Percentiles rank a stretch among this genome's conserved stretches.
phyloP scores from a whole-genome alignment of 495 filamentous ascomycete species.

The Pseudevernia furfuracea region DNA sequence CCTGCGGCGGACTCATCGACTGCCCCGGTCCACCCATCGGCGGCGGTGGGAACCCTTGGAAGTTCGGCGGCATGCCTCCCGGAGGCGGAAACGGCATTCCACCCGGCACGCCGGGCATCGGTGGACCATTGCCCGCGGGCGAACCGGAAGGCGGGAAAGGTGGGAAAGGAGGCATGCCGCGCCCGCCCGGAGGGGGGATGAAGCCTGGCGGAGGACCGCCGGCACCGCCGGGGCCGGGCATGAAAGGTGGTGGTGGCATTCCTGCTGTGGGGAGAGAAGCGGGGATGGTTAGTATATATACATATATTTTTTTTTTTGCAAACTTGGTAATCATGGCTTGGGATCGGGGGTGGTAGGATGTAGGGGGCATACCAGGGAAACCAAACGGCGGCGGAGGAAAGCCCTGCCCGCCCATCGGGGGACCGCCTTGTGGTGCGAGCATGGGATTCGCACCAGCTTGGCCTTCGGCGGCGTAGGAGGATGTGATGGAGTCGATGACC shows the following conservation, averaged over 20 bases:
- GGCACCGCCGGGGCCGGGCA: slow-evolving; percentile 36
- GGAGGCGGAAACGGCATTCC: slow-evolving; percentile 60
- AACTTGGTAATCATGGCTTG: too few relatives aligned
- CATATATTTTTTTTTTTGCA: too few relatives aligned
- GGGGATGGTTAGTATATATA: too few relatives aligned
- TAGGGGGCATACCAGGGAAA: slow-evolving; percentile 45
- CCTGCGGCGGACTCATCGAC: slow-evolving; percentile 28
- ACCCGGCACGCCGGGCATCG: slow-evolving; percentile 30
- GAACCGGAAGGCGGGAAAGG: slow-evolving; percentile 39
- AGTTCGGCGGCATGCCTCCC: slow-evolving; percentile 50
- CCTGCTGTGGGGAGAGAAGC: slow-evolving; percentile 34
- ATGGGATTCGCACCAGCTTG: slow-evolving; percentile 78
- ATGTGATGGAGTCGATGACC: slow-evolving; percentile 95
- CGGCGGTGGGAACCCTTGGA: slow-evolving; percentile 37
- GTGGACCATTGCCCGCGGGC: slow-evolving; percentile 30
- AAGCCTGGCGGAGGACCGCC: slow-evolving; percentile 34
- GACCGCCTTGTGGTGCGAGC: slow-evolving; percentile 49
- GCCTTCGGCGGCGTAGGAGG: slow-evolving; percentile 87
- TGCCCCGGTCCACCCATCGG: slow-evolving; percentile 29
- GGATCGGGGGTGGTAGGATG: background rate
- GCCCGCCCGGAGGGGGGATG: slow-evolving; percentile 48
- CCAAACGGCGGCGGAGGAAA: slow-evolving; percentile 44
- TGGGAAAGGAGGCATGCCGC: slow-evolving; percentile 61
- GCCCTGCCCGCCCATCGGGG: slow-evolving; percentile 24
- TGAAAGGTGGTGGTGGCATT: slow-evolving; percentile 49